Base-by-base conservation (phyloP, 2,329 filamentous ascomycete genomes). In the Mycocentrospora acerina region DNA sequence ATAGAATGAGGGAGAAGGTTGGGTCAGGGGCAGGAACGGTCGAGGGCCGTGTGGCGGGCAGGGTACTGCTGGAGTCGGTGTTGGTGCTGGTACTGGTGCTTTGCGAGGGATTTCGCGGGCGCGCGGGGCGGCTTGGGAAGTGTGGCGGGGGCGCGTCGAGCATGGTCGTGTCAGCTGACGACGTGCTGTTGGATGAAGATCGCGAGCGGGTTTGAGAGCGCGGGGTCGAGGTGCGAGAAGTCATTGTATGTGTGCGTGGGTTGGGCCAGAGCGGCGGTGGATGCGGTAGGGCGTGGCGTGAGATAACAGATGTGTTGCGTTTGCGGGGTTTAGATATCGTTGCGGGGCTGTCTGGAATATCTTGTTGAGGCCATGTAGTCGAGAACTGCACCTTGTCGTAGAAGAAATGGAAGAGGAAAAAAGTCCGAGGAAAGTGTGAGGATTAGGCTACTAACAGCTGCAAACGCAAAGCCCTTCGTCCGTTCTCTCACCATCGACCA, bases 161-260 rank as follows among this genome's bases (percentile, higher is more conserved):
- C 61, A 65, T 66, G 38, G 59, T 59, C 12, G 57, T 59, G 40
- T 65, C 59, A 11, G 60, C 62, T 14, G 57, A 57, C 40, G 37
- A 48, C 46, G 53, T 60, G 48, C 55, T 60, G 29, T 40, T 46
- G 7, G 57, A 55, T 14, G 60, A 57, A 9, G 62, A 63, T 34
- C 55, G 59, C 12, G 62, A 60, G 29, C 48, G 19, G 19, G 19
- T 6, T 22, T 22, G 48, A 25, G 56, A 60, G 31, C 46, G 50
- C 17, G 60, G 57, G 3, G 57, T 62, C 2, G 55, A 61, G 17
- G 50, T 51, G 27, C 42, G 58, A 4, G 60, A 62, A 29, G 58
- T 50, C 60, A 64, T 65, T 16, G 32, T 27, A 22, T 33, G 15
- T 28, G n/a, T 22, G 16, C n/a, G 9, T 9, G 19, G 9, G 19